Evolutionary conservation across 2,329 filamentous ascomycete species (phyloP), one percentile per base, ranked within the genome.

Genomic region (Aspergillus japonicus): DNA sequence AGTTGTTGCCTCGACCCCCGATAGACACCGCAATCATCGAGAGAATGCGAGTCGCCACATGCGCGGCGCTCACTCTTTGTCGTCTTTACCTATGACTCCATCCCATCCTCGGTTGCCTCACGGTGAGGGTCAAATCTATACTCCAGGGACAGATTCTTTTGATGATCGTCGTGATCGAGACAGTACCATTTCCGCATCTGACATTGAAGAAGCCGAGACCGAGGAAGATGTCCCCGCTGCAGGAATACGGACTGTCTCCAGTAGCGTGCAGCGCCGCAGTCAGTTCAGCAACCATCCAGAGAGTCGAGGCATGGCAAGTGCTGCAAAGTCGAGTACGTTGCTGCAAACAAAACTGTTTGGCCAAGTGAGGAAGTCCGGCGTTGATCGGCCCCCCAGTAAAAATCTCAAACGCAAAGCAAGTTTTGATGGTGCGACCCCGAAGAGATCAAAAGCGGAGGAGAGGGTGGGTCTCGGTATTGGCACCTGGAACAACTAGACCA

Each of bases 1-100:
- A 64, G 92, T 89, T 66, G 88, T 90, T 1, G 88, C 90, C 1
- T 87, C 90, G 0, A 93, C 90, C 0, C 90, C 90, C 0, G 78
- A 81, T 24, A 73, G 83, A 78, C 59, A 78, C 73, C 64, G 78
- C 72, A 26, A 79, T 74, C 61, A 82, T 76, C 73, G 83, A 79
- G 69, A 82, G 73, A 60, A 78, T 54, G 79, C 83, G 57, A 67
- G 60, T 47, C 86, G 85, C 58, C 92, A 96, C 72, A 85, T 83
- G 19, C 87, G 92, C 66, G 90, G 89, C 60, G 86, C 88, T 31
- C 91, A 96, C 72, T 95, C 91, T 49, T 81, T 96, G 73, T 96
- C 92, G 0, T 95, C 92, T 1, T 80, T 96, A 5, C 92, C 92
- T 7, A 87, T 87, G 5, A 96, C 92, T 2, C 91, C 92, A 10